Base-by-base conservation (phyloP, 1,139 yeast species). In the Zygoascus meyerae region DNA sequence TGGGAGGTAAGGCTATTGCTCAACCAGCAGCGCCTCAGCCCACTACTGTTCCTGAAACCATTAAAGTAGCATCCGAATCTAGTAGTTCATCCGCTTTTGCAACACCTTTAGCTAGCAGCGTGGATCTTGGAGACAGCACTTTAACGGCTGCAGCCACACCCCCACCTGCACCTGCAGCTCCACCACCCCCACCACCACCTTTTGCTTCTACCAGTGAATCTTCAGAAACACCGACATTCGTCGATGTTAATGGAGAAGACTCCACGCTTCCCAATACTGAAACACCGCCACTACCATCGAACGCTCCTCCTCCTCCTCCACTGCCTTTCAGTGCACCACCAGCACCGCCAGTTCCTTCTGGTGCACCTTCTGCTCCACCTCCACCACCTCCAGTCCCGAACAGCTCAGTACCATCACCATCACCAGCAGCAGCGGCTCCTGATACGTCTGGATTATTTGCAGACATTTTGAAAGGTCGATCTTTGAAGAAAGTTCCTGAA, bases 381-480 rank as follows among this genome's bases (percentile, higher is more conserved):
- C 57, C 60, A 14, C 61, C 61, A 36, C 62, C 63, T 10, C 54
- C 57, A 2, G 47, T 55, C 3, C 26, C 30, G n/a, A 43, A 44
- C 12, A 44, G 45, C 11, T 46, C 53, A n/a, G 55, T 4, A 55
- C 56, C 61, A 2, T 53, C 60, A n/a, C 54, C 59, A 3, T 51
- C 60, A 3, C 55, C 60, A 10, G 18, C 33, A 10, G 33, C 45
- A 15, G 72, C 69, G 0, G 61, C 67, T 2, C 70, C 74, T 4
- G 64, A 69, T 47, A 67, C 77, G 38, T 64, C 70, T 17, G 77
- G 78, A 0, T 67, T 78, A 38, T 67, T 79, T 41, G 79, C 80
- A 7, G 81, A 78, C 57, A 79, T 79, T 49, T 71, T 72, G n/a
- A 73, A 72, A 2, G 84, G 84, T 17, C 68, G 62, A 45, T 50